Evolutionary conservation across 345 rosid species (phyloP).

Genomic region (Zanthoxylum bungeanum): DNA sequence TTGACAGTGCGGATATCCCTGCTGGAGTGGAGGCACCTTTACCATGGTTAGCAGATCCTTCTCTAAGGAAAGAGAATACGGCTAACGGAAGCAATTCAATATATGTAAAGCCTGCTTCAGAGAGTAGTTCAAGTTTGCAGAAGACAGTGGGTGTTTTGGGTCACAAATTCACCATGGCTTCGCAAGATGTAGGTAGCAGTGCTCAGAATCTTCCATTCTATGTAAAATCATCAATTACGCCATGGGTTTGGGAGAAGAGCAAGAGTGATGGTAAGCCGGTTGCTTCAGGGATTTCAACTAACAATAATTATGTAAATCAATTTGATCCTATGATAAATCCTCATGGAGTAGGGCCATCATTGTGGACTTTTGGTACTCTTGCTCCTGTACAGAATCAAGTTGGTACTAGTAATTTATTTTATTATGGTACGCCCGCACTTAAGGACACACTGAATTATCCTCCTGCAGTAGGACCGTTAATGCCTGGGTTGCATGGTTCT

Average conservation of each 20-base stretch:
- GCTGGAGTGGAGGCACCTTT: conserved; percentile 76
- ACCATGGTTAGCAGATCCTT: conserved; percentile 51
- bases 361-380: conserved; percentile 8
- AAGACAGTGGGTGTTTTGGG: conserved; percentile 10
- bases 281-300: conserved; percentile 29
- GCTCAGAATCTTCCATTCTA: conserved; percentile 18
- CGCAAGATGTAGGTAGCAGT: conserved; percentile 18
- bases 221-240: conserved; percentile 10
- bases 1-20: conserved; percentile 63
- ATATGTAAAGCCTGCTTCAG: conserved; percentile 15
- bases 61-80: conserved; percentile 19
- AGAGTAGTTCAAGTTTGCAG: conserved; percentile 20
- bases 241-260: conserved; percentile 9
- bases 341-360: conserved; percentile 16
- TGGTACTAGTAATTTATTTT: conserved; percentile 10
- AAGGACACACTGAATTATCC: conserved; percentile 12
- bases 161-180: conserved; percentile 23
- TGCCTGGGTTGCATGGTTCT: conserved; percentile 14
- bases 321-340: conserved; percentile 12
- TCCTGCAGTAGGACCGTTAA: conserved; percentile 9
- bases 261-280: conserved; percentile 7
- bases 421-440: conserved; percentile 9
- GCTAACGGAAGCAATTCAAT: conserved; percentile 21
- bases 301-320: conserved; percentile 14
- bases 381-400: conserved; percentile 4